Evolutionary conservation across 805 yeast species (phyloP), one percentile per base, ranked within the genome.

Genomic region (Starmera pachycereana): DNA sequence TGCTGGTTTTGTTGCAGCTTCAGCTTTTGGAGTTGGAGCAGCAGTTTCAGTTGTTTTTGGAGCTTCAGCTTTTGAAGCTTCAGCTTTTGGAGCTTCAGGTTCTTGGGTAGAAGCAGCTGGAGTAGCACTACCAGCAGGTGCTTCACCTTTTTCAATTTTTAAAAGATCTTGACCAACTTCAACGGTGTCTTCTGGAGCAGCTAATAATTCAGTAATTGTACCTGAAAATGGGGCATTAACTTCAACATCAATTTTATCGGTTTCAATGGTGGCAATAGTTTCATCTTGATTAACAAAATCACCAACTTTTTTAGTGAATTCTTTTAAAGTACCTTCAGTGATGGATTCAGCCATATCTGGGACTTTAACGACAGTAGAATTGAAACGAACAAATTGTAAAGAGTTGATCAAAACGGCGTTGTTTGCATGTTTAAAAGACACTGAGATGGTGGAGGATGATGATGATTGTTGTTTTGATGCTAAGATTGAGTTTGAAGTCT

Each of bases 311-410:
- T 81, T 81, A 48, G 70, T 66, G 57, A 68, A 81, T 43, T 73
- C 74, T 46, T 85, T 70, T 50, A 92, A 73, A 37, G 97, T 86
- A 60, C 98, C 98, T 65, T 92, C 98, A 33, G 96, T 86, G 58
- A 92, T 81, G 38, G 97, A 89, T 68, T 92, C 98, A 35, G 98
- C 97, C 97, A 92, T 88, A 49, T 86, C 94, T 37, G 98, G 98
- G 18, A 92, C 97, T 63, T 88, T 85, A 39, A 90, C 95, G 37
- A 58, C 62, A 46, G 68, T 69, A 32, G 70, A 61, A 44, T 63
- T 60, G 46, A 47, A 57, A 49, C 69, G 62, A 16, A 45, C 43
- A 30, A 48, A 40, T 36, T 46, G 12, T 33, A 12, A 10, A n/a
- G 12, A 8, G 4, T 16, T 33, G 27, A 11, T 10, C 10, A 12